phyloP scores from a whole-genome alignment of 75 land plant species.

The Isoetes taiwanensis region DNA sequence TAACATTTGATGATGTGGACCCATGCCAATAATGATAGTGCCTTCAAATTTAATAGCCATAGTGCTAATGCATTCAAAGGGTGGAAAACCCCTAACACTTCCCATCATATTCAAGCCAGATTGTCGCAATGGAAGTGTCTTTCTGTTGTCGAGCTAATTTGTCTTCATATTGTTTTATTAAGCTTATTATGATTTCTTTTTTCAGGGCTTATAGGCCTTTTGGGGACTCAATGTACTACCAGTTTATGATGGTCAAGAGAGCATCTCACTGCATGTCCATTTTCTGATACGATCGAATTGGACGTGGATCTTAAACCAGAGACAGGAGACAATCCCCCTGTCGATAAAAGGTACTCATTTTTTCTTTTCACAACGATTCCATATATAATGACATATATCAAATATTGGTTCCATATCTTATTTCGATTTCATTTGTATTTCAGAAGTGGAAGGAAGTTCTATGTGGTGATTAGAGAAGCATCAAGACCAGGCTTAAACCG shows the following conservation, averaged over 20 bases:
- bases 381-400: neutral
- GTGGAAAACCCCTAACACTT: too few relatives aligned
- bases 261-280: conserved; percentile 6
- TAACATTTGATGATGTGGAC: too few relatives aligned
- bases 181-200: conserved; percentile 1
- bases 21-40: too few relatives aligned
- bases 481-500: too few relatives aligned
- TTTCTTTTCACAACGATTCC: neutral
- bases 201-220: neutral
- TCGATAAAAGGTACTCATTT: neutral
- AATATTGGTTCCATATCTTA: neutral
- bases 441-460: conserved; percentile 9
- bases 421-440: neutral
- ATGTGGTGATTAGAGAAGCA: conserved; percentile 2
- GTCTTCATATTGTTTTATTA: neutral
- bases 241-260: conserved; percentile 13
- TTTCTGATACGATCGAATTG: neutral
- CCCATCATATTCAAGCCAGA: too few relatives aligned
- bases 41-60: too few relatives aligned
- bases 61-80: too few relatives aligned
- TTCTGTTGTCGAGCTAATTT: too few relatives aligned
- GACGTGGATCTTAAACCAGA: conserved; percentile 2
- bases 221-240: neutral
- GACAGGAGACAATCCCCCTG: neutral
- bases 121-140: too few relatives aligned